Conservation (phyloP, 2,329 filamentous ascomycete species). For the Cordyceps sp. region DNA sequence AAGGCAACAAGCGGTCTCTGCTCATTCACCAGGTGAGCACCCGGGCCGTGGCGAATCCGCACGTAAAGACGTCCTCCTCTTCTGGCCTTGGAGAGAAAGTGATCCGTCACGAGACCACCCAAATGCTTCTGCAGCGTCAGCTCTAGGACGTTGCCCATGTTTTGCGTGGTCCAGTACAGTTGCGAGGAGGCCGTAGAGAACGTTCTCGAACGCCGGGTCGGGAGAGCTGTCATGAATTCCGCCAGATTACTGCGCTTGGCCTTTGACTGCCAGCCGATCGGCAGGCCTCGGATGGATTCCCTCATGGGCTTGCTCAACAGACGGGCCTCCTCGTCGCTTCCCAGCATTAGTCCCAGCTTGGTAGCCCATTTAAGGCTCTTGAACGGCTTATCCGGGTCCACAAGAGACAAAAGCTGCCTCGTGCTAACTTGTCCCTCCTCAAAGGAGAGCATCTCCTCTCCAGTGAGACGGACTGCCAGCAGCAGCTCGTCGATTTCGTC, state of each 20-base stretch:
- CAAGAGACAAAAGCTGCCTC: slow-evolving; percentile 1
- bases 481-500: background rate
- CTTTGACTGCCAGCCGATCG: background rate
- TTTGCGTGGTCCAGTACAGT: slow-evolving; percentile 1
- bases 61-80: background rate
- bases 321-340: background rate
- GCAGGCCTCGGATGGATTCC: background rate
- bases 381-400: slow-evolving; percentile 1
- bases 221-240: slow-evolving; percentile 1
- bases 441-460: background rate
- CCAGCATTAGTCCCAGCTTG: background rate
- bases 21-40: background rate
- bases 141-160: slow-evolving; percentile 2
- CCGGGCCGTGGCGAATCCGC: slow-evolving; percentile 1
- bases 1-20: slow-evolving; percentile 1
- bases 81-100: background rate
- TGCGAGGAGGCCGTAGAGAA: slow-evolving; percentile 2
- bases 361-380: slow-evolving; percentile 1
- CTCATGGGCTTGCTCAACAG: background rate
- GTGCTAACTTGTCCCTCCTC: background rate
- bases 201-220: background rate
- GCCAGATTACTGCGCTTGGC: background rate
- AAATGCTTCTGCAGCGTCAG: slow-evolving; percentile 1
- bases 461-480: background rate
- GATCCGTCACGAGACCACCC: slow-evolving; percentile 1